phyloP scores from a whole-genome alignment of 2,329 filamentous ascomycete species.

The Curvularia verruculosa region DNA sequence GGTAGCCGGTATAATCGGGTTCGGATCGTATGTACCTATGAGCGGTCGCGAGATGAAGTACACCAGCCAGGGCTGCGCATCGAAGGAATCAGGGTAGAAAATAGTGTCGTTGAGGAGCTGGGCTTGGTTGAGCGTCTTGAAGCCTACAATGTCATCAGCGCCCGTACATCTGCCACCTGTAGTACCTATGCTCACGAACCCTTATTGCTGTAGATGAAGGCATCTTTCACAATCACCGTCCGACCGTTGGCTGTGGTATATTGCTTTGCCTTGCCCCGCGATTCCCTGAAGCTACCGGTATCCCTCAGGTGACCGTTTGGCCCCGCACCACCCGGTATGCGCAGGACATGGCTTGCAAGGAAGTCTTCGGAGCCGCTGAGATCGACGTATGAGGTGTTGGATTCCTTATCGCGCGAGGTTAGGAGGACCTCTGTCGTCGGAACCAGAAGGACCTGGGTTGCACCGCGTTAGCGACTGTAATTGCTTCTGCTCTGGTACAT shows the following conservation, averaged over 20 bases:
- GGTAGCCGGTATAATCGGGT: slow-evolving; percentile 70
- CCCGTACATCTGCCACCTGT: background rate
- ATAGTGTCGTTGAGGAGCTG: slow-evolving; percentile 82
- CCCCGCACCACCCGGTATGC: slow-evolving; percentile 66
- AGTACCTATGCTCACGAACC: slow-evolving; percentile 58
- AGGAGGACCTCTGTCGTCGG: slow-evolving; percentile 92
- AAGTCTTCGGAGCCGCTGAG: slow-evolving; percentile 91
- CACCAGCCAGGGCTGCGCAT: slow-evolving; percentile 91
- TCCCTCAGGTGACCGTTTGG: slow-evolving; percentile 59
- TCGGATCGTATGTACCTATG: slow-evolving; percentile 80
- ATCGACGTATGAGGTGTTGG: slow-evolving; percentile 76
- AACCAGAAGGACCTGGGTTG: slow-evolving; percentile 75
- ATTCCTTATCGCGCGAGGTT: slow-evolving; percentile 85
- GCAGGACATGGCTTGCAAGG: slow-evolving; percentile 92
- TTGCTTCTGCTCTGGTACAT: background rate
- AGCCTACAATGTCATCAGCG: slow-evolving; percentile 64
- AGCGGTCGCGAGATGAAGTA: slow-evolving; percentile 94
- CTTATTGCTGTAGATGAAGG: slow-evolving; percentile 93
- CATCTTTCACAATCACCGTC: slow-evolving; percentile 93
- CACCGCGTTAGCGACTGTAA: slow-evolving; percentile 7
- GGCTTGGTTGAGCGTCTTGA: slow-evolving; percentile 88
- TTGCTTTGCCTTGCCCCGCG: slow-evolving; percentile 89
- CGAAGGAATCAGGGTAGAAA: slow-evolving; percentile 87
- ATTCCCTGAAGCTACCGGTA: slow-evolving; percentile 71
- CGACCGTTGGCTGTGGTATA: slow-evolving; percentile 91